Percentiles rank a stretch among this genome's conserved stretches.
phyloP scores from a whole-genome alignment of 2,329 filamentous ascomycete species.

The Raffaelea albimanens region DNA sequence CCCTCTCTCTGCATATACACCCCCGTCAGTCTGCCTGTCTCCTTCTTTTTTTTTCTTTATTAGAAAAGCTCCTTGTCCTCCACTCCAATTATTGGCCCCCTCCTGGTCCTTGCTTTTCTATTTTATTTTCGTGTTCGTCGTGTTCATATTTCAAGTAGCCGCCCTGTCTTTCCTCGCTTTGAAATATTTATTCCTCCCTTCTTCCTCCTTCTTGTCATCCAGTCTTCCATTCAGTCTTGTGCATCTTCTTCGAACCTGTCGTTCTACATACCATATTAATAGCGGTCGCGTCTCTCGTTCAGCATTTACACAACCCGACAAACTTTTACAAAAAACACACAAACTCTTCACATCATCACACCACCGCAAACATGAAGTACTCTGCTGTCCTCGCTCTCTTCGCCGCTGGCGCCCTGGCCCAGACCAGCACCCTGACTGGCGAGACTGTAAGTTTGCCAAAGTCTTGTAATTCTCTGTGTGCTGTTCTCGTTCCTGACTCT shows the following conservation, averaged over 20 bases:
- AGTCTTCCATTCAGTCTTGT: too few species aligned
- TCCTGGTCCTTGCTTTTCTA: not conserved
- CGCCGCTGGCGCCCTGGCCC: not conserved
- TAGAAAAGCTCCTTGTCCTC: too few species aligned
- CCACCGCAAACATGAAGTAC: slow-evolving; percentile 1
- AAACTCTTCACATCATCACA: too few species aligned
- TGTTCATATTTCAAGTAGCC: too few species aligned
- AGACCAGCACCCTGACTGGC: not conserved
- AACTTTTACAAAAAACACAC: not conserved
- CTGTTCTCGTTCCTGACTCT: too few species aligned
- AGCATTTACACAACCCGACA: too few species aligned
- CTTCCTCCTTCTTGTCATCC: not conserved
- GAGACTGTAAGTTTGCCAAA: not conserved
- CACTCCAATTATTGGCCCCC: too few species aligned
- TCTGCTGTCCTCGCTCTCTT: not conserved
- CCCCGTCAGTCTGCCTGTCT: too few species aligned
- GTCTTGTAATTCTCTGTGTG: not conserved
- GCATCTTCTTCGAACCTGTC: not conserved
- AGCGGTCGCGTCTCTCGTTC: too few species aligned
- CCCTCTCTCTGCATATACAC: too few species aligned
- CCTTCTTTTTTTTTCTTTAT: not conserved
- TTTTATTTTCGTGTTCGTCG: not conserved
- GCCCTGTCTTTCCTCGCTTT: not conserved
- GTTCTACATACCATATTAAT: not conserved
- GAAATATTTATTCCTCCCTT: not conserved